These are phyloP conservation scores for Trichoderma semiorbis DNA, from an alignment of 2,329 filamentous ascomycete genomes.

Conservation along the genomic window DNA sequence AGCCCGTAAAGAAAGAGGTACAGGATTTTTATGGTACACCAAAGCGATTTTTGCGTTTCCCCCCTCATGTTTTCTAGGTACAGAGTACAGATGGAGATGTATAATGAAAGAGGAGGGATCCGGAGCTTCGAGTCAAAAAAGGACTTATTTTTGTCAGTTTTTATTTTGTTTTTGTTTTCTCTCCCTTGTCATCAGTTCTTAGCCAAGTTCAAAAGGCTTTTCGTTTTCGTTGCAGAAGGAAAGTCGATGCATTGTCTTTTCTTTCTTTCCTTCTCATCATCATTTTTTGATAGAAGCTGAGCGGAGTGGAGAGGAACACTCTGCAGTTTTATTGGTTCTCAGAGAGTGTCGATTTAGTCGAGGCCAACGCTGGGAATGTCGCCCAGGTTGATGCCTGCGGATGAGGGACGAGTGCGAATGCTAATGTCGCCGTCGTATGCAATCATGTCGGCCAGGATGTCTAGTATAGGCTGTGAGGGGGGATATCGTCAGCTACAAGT, in stretches of 20 bases:
- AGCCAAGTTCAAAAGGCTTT: not conserved
- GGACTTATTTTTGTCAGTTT: constrained; percentile 11
- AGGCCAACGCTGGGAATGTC: constrained; percentile 52
- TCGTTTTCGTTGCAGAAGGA: not conserved
- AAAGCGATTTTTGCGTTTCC: not conserved
- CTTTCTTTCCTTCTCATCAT: not conserved
- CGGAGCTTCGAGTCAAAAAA: constrained; percentile 6
- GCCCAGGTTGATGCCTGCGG: constrained; percentile 40
- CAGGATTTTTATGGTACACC: constrained; percentile 40
- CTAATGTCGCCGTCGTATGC: constrained; percentile 77
- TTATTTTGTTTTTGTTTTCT: constrained; percentile 5
- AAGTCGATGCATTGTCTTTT: not conserved
- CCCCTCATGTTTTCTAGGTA: not conserved
- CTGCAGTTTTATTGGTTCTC: not conserved
- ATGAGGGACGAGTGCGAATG: constrained; percentile 44
- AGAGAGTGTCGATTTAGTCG: constrained; percentile 41
- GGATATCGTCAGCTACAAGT: not conserved
- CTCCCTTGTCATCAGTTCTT: not conserved
- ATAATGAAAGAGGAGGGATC: constrained; percentile 1
- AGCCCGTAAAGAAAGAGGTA: not conserved
- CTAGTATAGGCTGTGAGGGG: constrained; percentile 70
- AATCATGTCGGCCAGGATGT: constrained; percentile 97
- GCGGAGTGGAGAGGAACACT: constrained; percentile 8
- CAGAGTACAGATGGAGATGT: not conserved
- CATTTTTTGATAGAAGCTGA: not conserved